These are phyloP conservation scores for Cytospora leucostoma DNA, from an alignment of 2,329 filamentous ascomycete species.

Conservation along the genomic window DNA sequence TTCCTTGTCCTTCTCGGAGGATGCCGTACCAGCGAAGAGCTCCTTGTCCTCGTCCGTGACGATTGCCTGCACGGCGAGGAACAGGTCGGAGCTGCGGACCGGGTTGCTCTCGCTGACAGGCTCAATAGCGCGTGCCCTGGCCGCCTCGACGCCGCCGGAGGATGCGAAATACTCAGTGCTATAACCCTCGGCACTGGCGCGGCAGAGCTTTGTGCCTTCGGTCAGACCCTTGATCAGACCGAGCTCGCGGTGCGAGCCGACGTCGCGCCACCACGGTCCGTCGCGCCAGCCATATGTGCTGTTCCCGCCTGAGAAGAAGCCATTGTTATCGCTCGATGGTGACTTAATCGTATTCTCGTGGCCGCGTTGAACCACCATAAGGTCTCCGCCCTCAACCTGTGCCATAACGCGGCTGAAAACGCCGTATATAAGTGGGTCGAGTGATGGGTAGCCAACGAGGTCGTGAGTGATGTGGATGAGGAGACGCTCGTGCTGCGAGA, in stretches of 20 bases:
- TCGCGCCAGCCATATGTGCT: constrained; percentile 77
- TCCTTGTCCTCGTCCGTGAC: constrained; percentile 62
- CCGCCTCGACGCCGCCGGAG: constrained; percentile 77
- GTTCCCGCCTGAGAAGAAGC: constrained; percentile 53
- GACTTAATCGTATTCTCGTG: constrained; percentile 75
- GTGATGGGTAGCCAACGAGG: constrained; percentile 87
- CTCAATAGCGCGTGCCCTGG: constrained; percentile 77
- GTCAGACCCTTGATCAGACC: constrained; percentile 77
- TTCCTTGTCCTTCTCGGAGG: constrained; percentile 57
- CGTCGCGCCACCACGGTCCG: constrained; percentile 92
- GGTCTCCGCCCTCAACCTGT: constrained; percentile 96
- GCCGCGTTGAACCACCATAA: constrained; percentile 91
- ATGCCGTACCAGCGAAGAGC: constrained; percentile 65
- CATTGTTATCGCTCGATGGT: constrained; percentile 36
- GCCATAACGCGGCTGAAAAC: constrained; percentile 96
- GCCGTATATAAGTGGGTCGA: constrained; percentile 88
- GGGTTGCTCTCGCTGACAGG: constrained; percentile 82
- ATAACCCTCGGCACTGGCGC: constrained; percentile 86
- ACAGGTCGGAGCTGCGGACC: constrained; percentile 89
- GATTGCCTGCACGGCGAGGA: constrained; percentile 91
- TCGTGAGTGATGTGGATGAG: constrained; percentile 98
- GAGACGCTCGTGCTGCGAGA: constrained; percentile 93
- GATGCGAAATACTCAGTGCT: constrained; percentile 80
- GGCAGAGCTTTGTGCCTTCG: constrained; percentile 88
- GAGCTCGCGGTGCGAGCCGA: constrained; percentile 69